Conservation (phyloP, 768 basidiomycete species). For the Boletus patriciae region DNA sequence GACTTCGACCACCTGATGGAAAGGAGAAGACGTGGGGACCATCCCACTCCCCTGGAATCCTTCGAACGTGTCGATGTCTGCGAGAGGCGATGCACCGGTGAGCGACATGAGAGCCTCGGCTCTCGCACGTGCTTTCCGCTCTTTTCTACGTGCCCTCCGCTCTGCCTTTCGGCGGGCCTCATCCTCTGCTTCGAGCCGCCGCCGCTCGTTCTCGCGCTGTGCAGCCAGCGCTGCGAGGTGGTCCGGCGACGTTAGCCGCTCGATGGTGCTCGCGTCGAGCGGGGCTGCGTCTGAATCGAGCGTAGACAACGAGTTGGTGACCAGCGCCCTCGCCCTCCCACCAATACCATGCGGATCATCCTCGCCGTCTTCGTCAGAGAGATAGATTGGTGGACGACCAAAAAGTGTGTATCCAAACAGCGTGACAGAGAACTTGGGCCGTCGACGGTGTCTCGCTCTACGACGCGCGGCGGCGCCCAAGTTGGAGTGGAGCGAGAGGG, state of each 20-base stretch:
- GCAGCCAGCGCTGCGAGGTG: conserved; percentile 31
- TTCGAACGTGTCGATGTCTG: conserved; percentile 49
- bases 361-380: conserved; percentile 54
- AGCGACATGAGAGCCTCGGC: conserved; percentile 34
- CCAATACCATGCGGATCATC: conserved; percentile 23
- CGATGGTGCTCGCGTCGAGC: conserved; percentile 58
- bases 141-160: conserved; percentile 44
- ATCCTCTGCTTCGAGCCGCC: conserved; percentile 34
- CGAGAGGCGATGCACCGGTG: conserved; percentile 24
- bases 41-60: conserved; percentile 60
- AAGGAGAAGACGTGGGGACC: not conserved
- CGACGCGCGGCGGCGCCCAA: conserved; percentile 38
- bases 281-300: conserved; percentile 73
- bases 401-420: conserved; percentile 70
- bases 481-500: conserved; percentile 67
- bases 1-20: not conserved
- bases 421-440: conserved; percentile 42
- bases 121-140: conserved; percentile 46
- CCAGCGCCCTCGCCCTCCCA: conserved; percentile 24
- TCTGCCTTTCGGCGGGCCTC: conserved; percentile 49
- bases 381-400: conserved; percentile 59
- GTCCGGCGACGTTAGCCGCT: conserved; percentile 46
- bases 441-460: conserved; percentile 36
- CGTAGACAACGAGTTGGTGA: conserved; percentile 40
- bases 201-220: conserved; percentile 32